Conservation (phyloP, 805 yeast species). For the Myxozyma udenii region DNA sequence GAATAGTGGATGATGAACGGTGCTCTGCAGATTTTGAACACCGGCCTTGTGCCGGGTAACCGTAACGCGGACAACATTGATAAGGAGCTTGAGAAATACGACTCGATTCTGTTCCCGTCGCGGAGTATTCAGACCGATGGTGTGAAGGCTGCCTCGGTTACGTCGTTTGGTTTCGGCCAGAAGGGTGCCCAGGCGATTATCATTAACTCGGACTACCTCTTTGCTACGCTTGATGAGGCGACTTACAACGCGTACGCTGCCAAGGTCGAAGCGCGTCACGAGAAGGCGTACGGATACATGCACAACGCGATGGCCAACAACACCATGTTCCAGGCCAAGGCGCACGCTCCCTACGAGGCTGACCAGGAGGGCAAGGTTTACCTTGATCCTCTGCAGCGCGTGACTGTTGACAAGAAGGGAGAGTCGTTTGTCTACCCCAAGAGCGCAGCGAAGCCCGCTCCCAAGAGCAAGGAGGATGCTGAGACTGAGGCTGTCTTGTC, state of each 20-base stretch:
- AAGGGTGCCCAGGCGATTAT: slow-evolving; percentile 96
- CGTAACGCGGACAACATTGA: slow-evolving; percentile 98
- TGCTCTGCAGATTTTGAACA: slow-evolving; percentile 84
- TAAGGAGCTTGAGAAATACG: slow-evolving; percentile 72
- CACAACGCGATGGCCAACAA: slow-evolving; percentile 91
- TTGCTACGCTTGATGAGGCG: slow-evolving; percentile 68
- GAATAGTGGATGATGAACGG: slow-evolving; percentile 94
- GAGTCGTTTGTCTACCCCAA: slow-evolving; percentile 26
- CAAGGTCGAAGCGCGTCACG: slow-evolving; percentile 77
- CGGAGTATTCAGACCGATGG: slow-evolving; percentile 93
- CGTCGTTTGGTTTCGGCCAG: slow-evolving; percentile 99
- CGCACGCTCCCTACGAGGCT: slow-evolving; percentile 84
- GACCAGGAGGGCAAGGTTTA: slow-evolving; percentile 87
- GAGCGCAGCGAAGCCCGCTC: slow-evolving; percentile 6
- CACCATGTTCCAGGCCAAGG: slow-evolving; percentile 89
- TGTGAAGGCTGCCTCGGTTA: slow-evolving; percentile 92
- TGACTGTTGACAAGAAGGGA: slow-evolving; percentile 43
- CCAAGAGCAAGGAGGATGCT: slow-evolving; percentile 41
- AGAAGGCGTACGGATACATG: slow-evolving; percentile 88
- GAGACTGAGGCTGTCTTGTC: slow-evolving; percentile 64
- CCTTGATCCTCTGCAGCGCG: slow-evolving; percentile 93
- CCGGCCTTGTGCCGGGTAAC: slow-evolving; percentile 97
- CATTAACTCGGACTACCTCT: slow-evolving; percentile 90
- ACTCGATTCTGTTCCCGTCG: slow-evolving; percentile 90
- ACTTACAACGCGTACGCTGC: slow-evolving; percentile 68